Percentiles rank a stretch among this genome's conserved stretches.
Conservation (phyloP, 345 rosid species). For the Syzygium oleosum region DNA sequence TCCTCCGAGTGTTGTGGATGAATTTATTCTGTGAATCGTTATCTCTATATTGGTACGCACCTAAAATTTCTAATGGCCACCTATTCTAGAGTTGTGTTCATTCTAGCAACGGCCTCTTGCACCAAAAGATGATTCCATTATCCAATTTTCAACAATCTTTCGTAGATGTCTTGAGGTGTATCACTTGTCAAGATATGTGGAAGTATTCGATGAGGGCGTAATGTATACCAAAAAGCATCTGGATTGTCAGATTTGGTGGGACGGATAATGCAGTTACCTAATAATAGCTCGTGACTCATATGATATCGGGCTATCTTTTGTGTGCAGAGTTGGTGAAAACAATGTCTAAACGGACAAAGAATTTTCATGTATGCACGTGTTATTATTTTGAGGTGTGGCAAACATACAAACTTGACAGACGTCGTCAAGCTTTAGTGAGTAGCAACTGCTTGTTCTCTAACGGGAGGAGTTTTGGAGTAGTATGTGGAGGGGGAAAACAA, state of each 20-base stretch:
- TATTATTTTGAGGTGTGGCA: too few relatives aligned
- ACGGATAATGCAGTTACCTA: background rate
- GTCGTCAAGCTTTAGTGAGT: too few relatives aligned
- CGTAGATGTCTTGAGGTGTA: background rate
- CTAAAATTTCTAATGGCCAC: background rate
- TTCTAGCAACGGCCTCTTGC: background rate
- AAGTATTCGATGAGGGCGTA: too few relatives aligned
- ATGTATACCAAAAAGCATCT: background rate
- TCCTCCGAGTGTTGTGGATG: background rate
- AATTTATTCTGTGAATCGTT: background rate
- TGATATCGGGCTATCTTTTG: background rate
- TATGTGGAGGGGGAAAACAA: too few relatives aligned
- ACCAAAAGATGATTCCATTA: background rate
- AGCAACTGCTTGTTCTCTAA: too few relatives aligned
- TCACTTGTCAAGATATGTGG: background rate
- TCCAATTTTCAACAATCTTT: background rate
- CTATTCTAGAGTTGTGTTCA: background rate
- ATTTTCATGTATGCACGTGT: too few relatives aligned
- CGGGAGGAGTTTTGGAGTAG: too few relatives aligned
- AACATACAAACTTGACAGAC: too few relatives aligned
- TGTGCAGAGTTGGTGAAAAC: background rate
- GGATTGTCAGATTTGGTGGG: background rate
- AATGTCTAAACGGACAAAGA: too few relatives aligned
- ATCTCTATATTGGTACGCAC: background rate
- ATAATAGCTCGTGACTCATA: background rate